Percentiles rank a stretch among this genome's conserved stretches.
Evolutionary conservation across 2,329 filamentous ascomycete genomes (phyloP).

Genomic region (Incumbomyces lentus): DNA sequence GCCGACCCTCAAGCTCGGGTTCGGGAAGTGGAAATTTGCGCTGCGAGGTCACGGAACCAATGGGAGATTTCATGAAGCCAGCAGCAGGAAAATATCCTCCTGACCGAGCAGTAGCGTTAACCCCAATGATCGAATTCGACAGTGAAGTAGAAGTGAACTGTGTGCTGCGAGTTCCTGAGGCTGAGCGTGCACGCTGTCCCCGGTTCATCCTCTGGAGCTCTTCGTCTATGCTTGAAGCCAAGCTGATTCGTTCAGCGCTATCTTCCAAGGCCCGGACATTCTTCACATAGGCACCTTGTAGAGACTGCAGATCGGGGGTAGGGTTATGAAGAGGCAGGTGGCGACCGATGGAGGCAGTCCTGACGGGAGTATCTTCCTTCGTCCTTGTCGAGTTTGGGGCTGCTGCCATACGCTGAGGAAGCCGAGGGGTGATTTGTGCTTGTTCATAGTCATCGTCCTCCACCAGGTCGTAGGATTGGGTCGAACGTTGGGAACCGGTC

Average conservation of each 20-base stretch:
- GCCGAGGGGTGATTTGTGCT: conserved; percentile 16
- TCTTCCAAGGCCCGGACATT: conserved; percentile 41
- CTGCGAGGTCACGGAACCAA: conserved; percentile 32
- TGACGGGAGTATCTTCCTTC: conserved; percentile 15
- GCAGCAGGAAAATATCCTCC: conserved; percentile 31
- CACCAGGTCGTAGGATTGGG: conserved; percentile 35
- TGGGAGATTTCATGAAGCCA: conserved; percentile 30
- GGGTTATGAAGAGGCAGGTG: conserved; percentile 38
- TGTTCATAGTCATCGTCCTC: conserved; percentile 36
- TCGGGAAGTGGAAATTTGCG: conserved; percentile 27
- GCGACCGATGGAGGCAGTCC: conserved; percentile 30
- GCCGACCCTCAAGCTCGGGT: conserved; percentile 27
- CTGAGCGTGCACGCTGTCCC: conserved; percentile 30
- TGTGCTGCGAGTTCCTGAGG: conserved; percentile 19
- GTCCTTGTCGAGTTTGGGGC: conserved; percentile 6
- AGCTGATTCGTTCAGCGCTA: conserved; percentile 39
- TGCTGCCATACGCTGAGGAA: conserved; percentile 3
- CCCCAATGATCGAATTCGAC: conserved; percentile 31
- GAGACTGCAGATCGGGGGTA: conserved; percentile 38
- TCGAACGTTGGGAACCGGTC: conserved; percentile 13
- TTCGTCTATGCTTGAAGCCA: conserved; percentile 35
- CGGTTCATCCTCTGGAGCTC: conserved; percentile 36
- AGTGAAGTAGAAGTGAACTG: conserved; percentile 30
- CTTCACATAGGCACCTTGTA: conserved; percentile 40
- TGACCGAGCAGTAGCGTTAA: conserved; percentile 28